Conservation (phyloP, 1,139 yeast species). For the Suhomyces guaymorum region DNA sequence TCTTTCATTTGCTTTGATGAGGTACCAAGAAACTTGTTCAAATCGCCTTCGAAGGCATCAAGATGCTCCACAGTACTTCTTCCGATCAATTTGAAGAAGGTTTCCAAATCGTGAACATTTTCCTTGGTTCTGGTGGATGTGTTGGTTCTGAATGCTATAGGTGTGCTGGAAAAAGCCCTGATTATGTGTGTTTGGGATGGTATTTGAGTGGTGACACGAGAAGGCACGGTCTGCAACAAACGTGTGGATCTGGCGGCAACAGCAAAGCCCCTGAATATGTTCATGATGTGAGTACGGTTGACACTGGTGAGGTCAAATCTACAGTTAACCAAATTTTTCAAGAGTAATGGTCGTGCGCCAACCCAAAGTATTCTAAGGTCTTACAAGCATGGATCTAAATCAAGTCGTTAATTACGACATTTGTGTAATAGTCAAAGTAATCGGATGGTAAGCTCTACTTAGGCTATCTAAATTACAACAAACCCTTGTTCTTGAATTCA, state of each 20-base stretch:
- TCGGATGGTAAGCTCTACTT: constrained; percentile 1
- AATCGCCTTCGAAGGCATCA: constrained; percentile 70
- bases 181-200: constrained; percentile 1
- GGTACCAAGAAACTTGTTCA: constrained; percentile 65
- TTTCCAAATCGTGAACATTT: constrained; percentile 69
- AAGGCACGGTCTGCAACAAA: background rate
- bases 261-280: constrained; percentile 4
- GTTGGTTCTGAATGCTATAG: constrained; percentile 30
- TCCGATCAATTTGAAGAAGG: constrained; percentile 76
- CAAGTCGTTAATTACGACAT: constrained; percentile 1
- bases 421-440: constrained; percentile 4
- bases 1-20: constrained; percentile 62
- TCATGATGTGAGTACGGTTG: constrained; percentile 1
- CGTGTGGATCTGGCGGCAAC: background rate
- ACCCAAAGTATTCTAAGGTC: background rate
- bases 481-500: constrained; percentile 69
- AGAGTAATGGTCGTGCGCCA: constrained; percentile 7
- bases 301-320: too few species aligned
- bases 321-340: constrained; percentile 9
- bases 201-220: background rate
- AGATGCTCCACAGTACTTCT: constrained; percentile 67
- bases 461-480: constrained; percentile 29
- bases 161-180: constrained; percentile 19
- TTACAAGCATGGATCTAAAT: background rate
- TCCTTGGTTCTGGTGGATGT: constrained; percentile 47